Conservation (phyloP, 2,329 filamentous ascomycete species). For the Remersonia thermophila region DNA sequence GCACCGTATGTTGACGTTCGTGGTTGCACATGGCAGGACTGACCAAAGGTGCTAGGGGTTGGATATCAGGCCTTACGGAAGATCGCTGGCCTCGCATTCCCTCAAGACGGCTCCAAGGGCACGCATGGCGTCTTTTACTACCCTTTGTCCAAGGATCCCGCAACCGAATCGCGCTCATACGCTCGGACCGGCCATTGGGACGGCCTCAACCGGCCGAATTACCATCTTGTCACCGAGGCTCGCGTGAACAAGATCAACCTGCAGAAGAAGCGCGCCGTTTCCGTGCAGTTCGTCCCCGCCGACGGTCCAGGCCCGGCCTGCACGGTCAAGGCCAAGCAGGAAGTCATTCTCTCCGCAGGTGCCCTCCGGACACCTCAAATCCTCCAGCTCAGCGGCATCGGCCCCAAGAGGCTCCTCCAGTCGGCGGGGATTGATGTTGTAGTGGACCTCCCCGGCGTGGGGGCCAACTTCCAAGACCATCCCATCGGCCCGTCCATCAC, state of each 20-base stretch:
- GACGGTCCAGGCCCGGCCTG: constrained; percentile 5
- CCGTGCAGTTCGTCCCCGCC: constrained; percentile 15
- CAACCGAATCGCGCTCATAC: constrained; percentile 10
- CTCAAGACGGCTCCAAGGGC: constrained; percentile 18
- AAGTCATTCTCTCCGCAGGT: constrained; percentile 32
- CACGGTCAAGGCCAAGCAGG: constrained; percentile 19
- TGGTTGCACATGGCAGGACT: not conserved
- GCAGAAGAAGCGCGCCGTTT: constrained; percentile 22
- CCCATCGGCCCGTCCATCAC: constrained; percentile 6
- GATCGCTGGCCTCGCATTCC: constrained; percentile 18
- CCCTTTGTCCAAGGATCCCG: constrained; percentile 12
- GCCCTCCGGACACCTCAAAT: constrained; percentile 30
- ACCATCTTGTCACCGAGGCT: constrained; percentile 16
- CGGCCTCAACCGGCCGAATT: constrained; percentile 12
- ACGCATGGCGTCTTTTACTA: constrained; percentile 20
- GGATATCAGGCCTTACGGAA: constrained; percentile 23
- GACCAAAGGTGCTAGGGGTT: constrained; percentile 6
- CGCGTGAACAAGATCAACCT: constrained; percentile 29
- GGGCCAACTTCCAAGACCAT: constrained; percentile 34
- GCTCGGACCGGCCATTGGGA: constrained; percentile 15
- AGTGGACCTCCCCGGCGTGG: constrained; percentile 35
- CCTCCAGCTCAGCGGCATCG: constrained; percentile 39
- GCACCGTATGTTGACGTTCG: not conserved
- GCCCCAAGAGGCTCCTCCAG: constrained; percentile 24
- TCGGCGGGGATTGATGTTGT: constrained; percentile 28